Conservation (phyloP, 164 flowering plant genomes). For the Litsea cubeba region DNA sequence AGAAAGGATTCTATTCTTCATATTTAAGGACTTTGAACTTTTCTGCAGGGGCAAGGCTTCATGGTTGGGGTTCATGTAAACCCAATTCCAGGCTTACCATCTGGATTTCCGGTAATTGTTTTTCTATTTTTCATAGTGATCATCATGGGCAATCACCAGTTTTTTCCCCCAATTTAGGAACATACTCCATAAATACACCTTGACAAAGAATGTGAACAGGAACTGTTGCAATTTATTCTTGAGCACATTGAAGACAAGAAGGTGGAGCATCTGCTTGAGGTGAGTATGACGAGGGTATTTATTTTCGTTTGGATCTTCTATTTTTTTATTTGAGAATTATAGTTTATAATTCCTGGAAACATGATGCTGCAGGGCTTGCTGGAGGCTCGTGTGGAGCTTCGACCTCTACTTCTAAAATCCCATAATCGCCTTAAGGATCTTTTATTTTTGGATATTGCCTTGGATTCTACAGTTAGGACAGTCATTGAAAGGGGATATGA, state of each 20-base stretch:
- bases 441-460: constrained; percentile 89
- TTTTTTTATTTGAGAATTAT: neutral
- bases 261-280: constrained; percentile 92
- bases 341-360: constrained; percentile 9
- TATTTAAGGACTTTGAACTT: constrained; percentile 8
- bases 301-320: neutral
- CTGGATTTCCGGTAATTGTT: constrained; percentile 67
- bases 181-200: constrained; percentile 3
- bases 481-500: constrained; percentile 92
- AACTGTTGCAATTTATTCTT: constrained; percentile 60
- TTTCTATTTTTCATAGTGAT: neutral
- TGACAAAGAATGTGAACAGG: constrained; percentile 39
- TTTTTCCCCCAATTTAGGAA: neutral
- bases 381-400: constrained; percentile 89
- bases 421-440: constrained; percentile 79
- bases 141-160: constrained; percentile 1
- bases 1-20: neutral
- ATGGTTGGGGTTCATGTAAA: constrained; percentile 95
- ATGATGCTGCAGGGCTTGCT: constrained; percentile 61
- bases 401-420: constrained; percentile 58
- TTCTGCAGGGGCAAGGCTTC: constrained; percentile 85
- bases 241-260: constrained; percentile 84
- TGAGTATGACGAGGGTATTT: constrained; percentile 17
- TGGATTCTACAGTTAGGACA: constrained; percentile 91
- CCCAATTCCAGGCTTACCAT: constrained; percentile 83